Conservation (phyloP, 129 eudicot species). For the Mikania micrantha region DNA sequence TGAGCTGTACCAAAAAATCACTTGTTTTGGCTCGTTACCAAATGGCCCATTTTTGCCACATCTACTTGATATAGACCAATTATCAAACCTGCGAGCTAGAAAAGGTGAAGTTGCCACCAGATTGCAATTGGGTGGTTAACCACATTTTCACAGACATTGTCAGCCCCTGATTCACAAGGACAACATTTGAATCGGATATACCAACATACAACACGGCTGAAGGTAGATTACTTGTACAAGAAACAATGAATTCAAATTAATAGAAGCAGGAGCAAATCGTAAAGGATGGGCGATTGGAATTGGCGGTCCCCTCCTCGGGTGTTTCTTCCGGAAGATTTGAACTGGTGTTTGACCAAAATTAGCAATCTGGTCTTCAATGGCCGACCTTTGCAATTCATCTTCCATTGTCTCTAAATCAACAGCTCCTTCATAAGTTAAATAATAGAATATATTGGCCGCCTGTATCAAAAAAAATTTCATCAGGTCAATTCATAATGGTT, state of each 20-base stretch:
- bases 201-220: slow-evolving; percentile 70
- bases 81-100: slow-evolving; percentile 81
- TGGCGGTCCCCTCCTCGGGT: slow-evolving; percentile 99
- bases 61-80: slow-evolving; percentile 7
- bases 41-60: neutral
- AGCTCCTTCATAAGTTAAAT: slow-evolving; percentile 95
- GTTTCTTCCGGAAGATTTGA: slow-evolving; percentile 84
- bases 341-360: slow-evolving; percentile 99
- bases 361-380: slow-evolving; percentile 98
- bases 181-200: slow-evolving; percentile 57
- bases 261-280: slow-evolving; percentile 87
- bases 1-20: neutral
- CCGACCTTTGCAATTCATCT: slow-evolving; percentile 93
- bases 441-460: slow-evolving; percentile 95
- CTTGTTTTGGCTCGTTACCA: slow-evolving; percentile 4
- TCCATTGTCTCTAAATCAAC: slow-evolving; percentile 91
- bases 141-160: slow-evolving; percentile 78
- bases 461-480: slow-evolving; percentile 24
- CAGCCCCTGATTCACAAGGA: slow-evolving; percentile 69
- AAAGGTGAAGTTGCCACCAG: slow-evolving; percentile 98
- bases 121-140: slow-evolving; percentile 95
- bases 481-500: slow-evolving; percentile 2
- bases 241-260: slow-evolving; percentile 66
- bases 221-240: slow-evolving; percentile 41
- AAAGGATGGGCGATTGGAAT: slow-evolving; percentile 97